phyloP scores from a whole-genome alignment of 2,329 filamentous ascomycete genomes.

The Plenodomus biglobosus region DNA sequence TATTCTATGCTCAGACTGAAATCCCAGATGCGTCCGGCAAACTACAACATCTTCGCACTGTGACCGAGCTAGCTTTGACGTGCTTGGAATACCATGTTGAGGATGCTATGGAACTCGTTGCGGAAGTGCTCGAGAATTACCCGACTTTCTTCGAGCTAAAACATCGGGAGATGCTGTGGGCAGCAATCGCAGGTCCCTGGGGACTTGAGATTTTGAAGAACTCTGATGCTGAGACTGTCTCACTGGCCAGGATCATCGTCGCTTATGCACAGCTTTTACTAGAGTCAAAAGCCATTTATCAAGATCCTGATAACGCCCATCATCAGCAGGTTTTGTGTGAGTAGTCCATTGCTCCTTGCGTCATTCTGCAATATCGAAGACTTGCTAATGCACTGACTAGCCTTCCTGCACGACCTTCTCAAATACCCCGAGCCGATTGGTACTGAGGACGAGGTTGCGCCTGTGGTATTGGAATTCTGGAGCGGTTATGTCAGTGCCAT shows the following conservation, averaged over 20 bases:
- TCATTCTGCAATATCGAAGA: not conserved
- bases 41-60: slow-evolving; percentile 59
- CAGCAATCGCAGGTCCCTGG: slow-evolving; percentile 38
- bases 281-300: slow-evolving; percentile 46
- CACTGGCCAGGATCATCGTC: slow-evolving; percentile 41
- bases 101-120: slow-evolving; percentile 42
- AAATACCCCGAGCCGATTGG: slow-evolving; percentile 67
- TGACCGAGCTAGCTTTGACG: slow-evolving; percentile 62
- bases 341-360: slow-evolving; percentile 3
- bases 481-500: slow-evolving; percentile 70
- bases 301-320: slow-evolving; percentile 49
- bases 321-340: slow-evolving; percentile 42
- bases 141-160: slow-evolving; percentile 39
- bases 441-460: slow-evolving; percentile 73
- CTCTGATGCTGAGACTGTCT: slow-evolving; percentile 38
- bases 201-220: slow-evolving; percentile 41
- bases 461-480: slow-evolving; percentile 79
- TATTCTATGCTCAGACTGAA: slow-evolving; percentile 69
- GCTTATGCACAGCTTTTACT: slow-evolving; percentile 39
- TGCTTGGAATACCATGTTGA: slow-evolving; percentile 61
- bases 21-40: slow-evolving; percentile 61
- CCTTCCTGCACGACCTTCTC: slow-evolving; percentile 65
- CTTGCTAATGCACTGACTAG: slow-evolving; percentile 19
- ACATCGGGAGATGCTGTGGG: slow-evolving; percentile 39
- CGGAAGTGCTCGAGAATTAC: slow-evolving; percentile 41